Evolutionary conservation across 495 filamentous ascomycete genomes (phyloP).

Genomic region (Penicillium canariense): DNA sequence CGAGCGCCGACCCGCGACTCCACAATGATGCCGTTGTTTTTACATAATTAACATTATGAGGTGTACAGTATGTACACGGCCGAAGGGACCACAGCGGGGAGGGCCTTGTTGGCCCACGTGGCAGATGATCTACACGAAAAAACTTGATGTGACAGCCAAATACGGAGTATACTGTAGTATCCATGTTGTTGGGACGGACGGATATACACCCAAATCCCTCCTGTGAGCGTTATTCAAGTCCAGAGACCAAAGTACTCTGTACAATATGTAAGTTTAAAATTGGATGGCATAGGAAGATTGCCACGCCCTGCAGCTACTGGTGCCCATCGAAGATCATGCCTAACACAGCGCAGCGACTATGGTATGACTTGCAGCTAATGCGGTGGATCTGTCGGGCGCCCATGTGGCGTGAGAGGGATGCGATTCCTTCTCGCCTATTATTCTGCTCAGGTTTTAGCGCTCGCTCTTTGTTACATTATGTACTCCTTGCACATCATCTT

Average conservation of each 20-base stretch:
- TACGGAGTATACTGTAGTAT: background rate
- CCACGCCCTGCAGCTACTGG: slow-evolving; percentile 3
- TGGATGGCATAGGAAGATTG: background rate
- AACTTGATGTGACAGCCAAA: slow-evolving; percentile 1
- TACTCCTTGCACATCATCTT: too few relatives aligned
- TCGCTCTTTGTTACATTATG: background rate
- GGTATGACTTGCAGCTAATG: slow-evolving; percentile 6
- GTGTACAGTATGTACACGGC: background rate
- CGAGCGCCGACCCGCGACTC: background rate
- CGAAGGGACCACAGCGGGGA: slow-evolving; percentile 7
- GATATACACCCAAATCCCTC: background rate
- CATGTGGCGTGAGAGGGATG: slow-evolving; percentile 5
- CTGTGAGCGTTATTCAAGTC: background rate
- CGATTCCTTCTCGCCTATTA: background rate
- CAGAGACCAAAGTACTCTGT: background rate
- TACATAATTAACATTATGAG: background rate
- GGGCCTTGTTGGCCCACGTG: slow-evolving; percentile 7
- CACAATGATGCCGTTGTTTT: background rate
- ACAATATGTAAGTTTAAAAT: background rate
- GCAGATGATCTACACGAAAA: slow-evolving; percentile 14
- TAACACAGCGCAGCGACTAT: background rate
- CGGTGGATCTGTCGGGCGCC: slow-evolving; percentile 1
- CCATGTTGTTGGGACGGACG: background rate
- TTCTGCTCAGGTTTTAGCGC: background rate
- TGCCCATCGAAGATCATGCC: slow-evolving; percentile 7